Base-by-base conservation (phyloP, 441 rosid genomes). In the Capsella rubella region DNA sequence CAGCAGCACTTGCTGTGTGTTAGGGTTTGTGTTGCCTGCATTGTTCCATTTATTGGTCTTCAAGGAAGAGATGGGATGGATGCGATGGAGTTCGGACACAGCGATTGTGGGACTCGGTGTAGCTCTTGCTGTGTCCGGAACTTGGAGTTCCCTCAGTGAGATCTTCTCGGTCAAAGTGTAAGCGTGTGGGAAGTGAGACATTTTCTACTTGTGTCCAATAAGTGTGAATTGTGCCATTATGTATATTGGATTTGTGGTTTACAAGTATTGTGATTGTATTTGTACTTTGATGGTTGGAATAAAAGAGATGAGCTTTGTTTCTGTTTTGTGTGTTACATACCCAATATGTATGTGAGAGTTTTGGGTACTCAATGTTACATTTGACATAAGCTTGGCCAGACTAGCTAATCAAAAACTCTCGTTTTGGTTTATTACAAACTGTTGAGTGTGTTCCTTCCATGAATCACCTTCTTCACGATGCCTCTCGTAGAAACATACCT, bases 11-110 rank as follows among this genome's bases (percentile, higher is more conserved):
- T 93, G 98, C 66, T 89, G 96, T 58, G 84, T 80, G 29, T 78
- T 93, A 70, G 97, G 86, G 13, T 90, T 90, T 59, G 86, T 90
- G 69, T 78, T 93, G 82, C 98, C 96, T 0, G 72, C 96, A 11
- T 55, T 84, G 78, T 87, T 91, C 76, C 95, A 93, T 77, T 40
- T 88, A 78, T 78, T 91, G 55, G 94, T 83, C 16, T 91, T 90
- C 76, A 87, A 85, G 80, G 95, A 88, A 15, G 93, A 87, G 27
- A 74, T 88, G 70, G 86, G 82, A 6, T 82, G 93, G 90, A 80
- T 34, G 63, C 84, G 83, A 16, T 77, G 89, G 87, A 70, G 50
- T 18, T 3, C 72, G 47, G 95, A 88, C 70, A 59, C 60, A 0
- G 89, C 79, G 31, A 90, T 93, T 34, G 71, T 84, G 43, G 37